Conservation (phyloP, 23 red algal genomes). For the Agarophyton chilense region DNA sequence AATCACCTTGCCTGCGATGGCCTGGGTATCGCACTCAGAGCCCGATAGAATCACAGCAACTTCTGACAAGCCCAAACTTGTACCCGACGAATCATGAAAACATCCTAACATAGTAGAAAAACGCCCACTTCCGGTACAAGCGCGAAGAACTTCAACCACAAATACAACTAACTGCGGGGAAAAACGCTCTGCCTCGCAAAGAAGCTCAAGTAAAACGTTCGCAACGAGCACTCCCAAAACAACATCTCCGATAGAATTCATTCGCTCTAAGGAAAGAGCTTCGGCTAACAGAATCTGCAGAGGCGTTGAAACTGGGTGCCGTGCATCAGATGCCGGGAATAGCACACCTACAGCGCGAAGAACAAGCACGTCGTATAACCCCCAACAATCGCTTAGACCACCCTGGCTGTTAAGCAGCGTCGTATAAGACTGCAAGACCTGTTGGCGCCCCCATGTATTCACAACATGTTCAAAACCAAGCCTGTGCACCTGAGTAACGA, state of each 20-base stretch:
- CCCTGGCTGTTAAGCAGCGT: constrained; percentile 1
- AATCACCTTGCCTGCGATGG: not conserved
- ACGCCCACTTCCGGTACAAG: not conserved
- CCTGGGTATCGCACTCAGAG: not conserved
- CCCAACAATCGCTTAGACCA: constrained; percentile 23
- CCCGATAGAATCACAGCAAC: not conserved
- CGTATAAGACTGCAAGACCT: not conserved
- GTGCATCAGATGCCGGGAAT: constrained; percentile 73
- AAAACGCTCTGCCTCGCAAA: constrained; percentile 12
- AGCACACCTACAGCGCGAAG: constrained; percentile 47
- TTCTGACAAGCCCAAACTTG: not conserved
- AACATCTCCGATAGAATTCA: constrained; percentile 25
- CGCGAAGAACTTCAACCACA: not conserved
- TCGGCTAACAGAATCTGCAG: constrained; percentile 56
- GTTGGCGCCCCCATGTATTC: constrained; percentile 31
- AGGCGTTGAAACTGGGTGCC: constrained; percentile 53
- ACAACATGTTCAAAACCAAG: constrained; percentile 36
- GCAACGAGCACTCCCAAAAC: constrained; percentile 20
- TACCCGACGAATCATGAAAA: not conserved
- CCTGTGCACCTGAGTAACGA: constrained; percentile 37
- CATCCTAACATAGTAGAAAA: not conserved
- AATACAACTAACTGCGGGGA: constrained; percentile 21
- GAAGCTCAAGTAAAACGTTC: constrained; percentile 22
- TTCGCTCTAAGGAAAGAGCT: constrained; percentile 18
- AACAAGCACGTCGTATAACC: constrained; percentile 3